A percentile compares a stretch with the other conserved stretches of the same genome.
phyloP scores from a whole-genome alignment of 2,329 filamentous ascomycete species.

The Trichophaea hybrida region DNA sequence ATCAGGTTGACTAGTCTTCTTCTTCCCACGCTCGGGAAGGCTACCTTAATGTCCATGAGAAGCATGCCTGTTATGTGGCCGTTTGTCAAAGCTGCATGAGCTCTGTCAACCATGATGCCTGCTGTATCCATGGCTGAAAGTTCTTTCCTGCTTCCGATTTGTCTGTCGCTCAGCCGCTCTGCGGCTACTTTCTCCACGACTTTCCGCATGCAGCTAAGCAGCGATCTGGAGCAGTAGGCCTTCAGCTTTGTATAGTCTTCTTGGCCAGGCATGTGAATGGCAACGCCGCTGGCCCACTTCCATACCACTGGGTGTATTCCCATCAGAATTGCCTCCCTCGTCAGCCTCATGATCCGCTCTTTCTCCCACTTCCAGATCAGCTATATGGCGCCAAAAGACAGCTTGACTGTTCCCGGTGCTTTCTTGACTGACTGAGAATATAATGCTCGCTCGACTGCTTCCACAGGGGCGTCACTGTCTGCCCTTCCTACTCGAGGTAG shows the following conservation, averaged over 20 bases:
- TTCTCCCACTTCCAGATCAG: not conserved
- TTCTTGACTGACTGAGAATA: not conserved
- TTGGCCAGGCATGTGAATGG: not conserved
- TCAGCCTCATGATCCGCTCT: not conserved
- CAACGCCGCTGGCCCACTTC: not conserved
- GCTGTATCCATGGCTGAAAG: not conserved
- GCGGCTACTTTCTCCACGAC: constrained; percentile 2
- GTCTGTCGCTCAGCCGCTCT: not conserved
- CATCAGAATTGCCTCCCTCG: not conserved
- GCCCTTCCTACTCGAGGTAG: not conserved
- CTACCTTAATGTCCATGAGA: constrained; percentile 2
- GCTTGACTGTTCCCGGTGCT: not conserved
- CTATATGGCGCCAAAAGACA: not conserved
- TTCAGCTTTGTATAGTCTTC: not conserved
- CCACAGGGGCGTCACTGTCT: not conserved
- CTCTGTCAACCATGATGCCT: no score
- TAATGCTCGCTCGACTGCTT: not conserved
- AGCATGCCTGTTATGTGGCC: not conserved
- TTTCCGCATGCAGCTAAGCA: constrained; percentile 3
- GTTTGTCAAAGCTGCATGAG: not conserved
- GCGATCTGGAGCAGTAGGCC: not conserved
- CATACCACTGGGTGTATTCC: not conserved
- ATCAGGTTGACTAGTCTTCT: not conserved
- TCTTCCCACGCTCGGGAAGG: not conserved
- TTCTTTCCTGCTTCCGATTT: not conserved